Conservation (phyloP, 768 basidiomycete species). For the Tulasnella sp. region DNA sequence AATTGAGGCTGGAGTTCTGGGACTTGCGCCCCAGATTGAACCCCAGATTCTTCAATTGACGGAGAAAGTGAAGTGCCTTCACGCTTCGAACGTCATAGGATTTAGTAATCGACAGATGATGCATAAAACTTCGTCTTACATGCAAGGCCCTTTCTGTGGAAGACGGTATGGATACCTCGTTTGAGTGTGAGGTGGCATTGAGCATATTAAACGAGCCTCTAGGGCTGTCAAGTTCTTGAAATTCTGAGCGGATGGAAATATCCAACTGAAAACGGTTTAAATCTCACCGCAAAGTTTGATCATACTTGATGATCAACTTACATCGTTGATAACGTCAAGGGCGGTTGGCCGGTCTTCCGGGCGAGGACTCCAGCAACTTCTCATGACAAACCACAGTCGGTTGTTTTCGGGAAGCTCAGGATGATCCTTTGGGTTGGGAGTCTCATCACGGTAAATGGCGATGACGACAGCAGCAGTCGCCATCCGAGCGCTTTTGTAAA, state of each 20-base stretch:
- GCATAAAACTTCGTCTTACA: too few species aligned
- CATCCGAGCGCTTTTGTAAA: not conserved
- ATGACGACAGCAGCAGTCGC: not conserved
- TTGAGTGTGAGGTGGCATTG: too few species aligned
- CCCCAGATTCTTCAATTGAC: not conserved
- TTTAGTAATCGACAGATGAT: too few species aligned
- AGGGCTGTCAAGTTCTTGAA: too few species aligned
- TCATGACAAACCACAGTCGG: not conserved
- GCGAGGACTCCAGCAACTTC: not conserved
- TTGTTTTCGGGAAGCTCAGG: not conserved
- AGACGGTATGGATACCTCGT: too few species aligned
- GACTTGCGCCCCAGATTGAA: not conserved
- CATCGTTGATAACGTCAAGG: not conserved
- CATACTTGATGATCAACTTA: not conserved
- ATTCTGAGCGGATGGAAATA: too few species aligned
- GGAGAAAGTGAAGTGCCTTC: not conserved
- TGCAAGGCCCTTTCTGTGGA: too few species aligned
- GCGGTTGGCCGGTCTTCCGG: not conserved
- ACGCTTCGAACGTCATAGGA: too few species aligned
- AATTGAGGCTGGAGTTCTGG: not conserved
- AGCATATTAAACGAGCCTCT: too few species aligned
- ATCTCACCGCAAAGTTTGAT: too few species aligned
- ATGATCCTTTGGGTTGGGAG: not conserved
- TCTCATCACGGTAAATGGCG: not conserved
- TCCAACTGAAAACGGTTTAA: too few species aligned